Base-by-base conservation (phyloP, 2,329 filamentous ascomycete genomes). In the Paecilomyces dactylethromorphus region DNA sequence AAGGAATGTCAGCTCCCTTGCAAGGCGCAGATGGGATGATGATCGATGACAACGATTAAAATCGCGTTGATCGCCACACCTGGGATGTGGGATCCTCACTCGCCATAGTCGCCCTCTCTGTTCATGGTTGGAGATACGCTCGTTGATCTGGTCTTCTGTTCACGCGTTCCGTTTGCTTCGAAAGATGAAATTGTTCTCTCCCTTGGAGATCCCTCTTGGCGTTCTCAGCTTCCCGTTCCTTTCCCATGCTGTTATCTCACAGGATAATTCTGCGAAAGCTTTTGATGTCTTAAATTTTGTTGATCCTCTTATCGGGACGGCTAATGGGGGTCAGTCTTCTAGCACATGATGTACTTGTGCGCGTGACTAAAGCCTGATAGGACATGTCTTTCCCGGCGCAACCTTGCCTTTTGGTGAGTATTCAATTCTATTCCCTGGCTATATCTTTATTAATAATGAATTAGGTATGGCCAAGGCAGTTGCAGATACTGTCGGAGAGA, bases 341-440 rank as follows among this genome's bases (percentile, higher is more conserved):
- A 26, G 53, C 18, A 53, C 31, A 18, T 22, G 53, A 52, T 21
- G 3, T 24, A 32, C n/a, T 11, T 29, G 26, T 51, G 21, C 11
- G 10, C 10, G 22, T 18, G 32, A 51, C 12, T 55, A 29, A 26
- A 56, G 26, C 15, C 39, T 58, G 26, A 63, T 26, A 71, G 82
- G 82, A 49, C 82, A 85, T 69, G 82, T 84, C 26, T 85, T 85
- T 60, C 77, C 82, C 2, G 83, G 82, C 12, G 82, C 82, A 13
- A 82, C 80, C 2, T 65, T 81, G 49, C 82, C 82, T 2, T 84
- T 82, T 64, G 77, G 77, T 76, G 60, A 67, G 71, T 54, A n/a
- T 2, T 39, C 8, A 50, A 4, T n/a, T n/a, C n/a, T 15, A n/a
- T 29, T 54, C 24, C 57, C 5, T 3, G 5, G 15, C 1, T 22